Evolutionary conservation across 345 rosid genomes (phyloP).

Genomic region (Combretum micranthum): DNA sequence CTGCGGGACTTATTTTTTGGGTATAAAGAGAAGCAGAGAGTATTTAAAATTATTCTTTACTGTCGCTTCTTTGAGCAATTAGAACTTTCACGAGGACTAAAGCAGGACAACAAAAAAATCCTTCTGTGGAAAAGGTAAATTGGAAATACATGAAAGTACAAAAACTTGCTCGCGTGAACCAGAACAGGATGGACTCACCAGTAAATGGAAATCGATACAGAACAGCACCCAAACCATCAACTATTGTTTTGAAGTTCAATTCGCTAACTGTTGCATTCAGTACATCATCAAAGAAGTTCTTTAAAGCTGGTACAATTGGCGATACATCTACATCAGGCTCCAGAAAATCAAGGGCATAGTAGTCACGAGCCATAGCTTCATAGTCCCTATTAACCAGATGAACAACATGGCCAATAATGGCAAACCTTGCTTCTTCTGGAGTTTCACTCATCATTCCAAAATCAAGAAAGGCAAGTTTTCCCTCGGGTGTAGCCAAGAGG

Average conservation of each 20-base stretch:
- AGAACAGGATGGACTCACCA: constrained; percentile 30
- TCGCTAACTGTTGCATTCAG: constrained; percentile 91
- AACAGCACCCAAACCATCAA: constrained; percentile 91
- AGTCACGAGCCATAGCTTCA: constrained; percentile 97
- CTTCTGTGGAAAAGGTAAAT: neutral
- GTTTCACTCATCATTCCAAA: constrained; percentile 99
- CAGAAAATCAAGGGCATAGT: constrained; percentile 81
- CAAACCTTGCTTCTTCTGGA: constrained; percentile 94
- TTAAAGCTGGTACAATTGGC: constrained; percentile 89
- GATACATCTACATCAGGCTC: constrained; percentile 85
- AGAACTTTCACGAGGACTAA: too few species aligned
- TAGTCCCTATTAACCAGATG: constrained; percentile 96
- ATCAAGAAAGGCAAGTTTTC: constrained; percentile 95
- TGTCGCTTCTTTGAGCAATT: too few species aligned
- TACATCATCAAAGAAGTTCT: constrained; percentile 90
- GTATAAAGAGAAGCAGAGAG: too few species aligned
- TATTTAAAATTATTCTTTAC: too few species aligned
- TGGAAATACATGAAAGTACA: neutral
- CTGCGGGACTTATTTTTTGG: too few species aligned
- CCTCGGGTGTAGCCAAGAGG: constrained; percentile 94
- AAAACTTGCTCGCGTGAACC: too few species aligned
- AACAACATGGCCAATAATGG: constrained; percentile 76
- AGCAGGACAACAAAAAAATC: neutral
- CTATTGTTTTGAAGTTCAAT: constrained; percentile 87
- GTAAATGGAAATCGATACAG: constrained; percentile 88